Evolutionary conservation across 345 rosid genomes (phyloP).

Genomic region (Salix viminalis): DNA sequence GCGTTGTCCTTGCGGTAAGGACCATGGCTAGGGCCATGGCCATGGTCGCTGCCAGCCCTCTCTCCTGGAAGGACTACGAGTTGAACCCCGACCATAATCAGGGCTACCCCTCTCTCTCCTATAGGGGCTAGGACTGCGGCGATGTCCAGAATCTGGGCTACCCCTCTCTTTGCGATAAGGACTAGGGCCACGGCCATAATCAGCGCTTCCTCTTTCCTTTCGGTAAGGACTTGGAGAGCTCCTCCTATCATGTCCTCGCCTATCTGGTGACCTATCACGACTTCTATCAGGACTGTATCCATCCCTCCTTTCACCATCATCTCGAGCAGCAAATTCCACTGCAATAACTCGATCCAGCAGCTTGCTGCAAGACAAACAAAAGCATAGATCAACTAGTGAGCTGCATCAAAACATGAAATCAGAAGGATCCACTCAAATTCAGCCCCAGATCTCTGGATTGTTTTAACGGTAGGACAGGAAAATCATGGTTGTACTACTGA

Average conservation of each 20-base stretch:
- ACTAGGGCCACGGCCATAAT: slow-evolving; percentile 70
- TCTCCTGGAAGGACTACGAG: slow-evolving; percentile 55
- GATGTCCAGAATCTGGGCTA: slow-evolving; percentile 58
- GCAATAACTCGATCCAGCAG: slow-evolving; percentile 80
- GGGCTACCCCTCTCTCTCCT: slow-evolving; percentile 35
- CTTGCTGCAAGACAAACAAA: slow-evolving; percentile 49
- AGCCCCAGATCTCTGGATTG: not conserved
- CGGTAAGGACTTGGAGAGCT: slow-evolving; percentile 78
- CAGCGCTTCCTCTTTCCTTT: slow-evolving; percentile 83
- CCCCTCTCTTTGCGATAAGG: slow-evolving; percentile 52
- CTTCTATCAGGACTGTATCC: slow-evolving; percentile 70
- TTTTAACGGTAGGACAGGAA: not conserved
- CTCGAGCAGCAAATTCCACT: slow-evolving; percentile 88
- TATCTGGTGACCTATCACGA: slow-evolving; percentile 71
- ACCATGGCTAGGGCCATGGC: slow-evolving; percentile 44
- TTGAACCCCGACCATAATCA: slow-evolving; percentile 41
- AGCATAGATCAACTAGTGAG: not conserved
- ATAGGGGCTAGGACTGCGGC: slow-evolving; percentile 40
- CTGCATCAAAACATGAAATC: not conserved
- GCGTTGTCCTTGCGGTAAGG: slow-evolving; percentile 42
- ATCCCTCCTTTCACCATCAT: slow-evolving; percentile 70
- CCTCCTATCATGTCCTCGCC: slow-evolving; percentile 55
- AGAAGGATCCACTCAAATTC: not conserved
- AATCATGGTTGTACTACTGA: not conserved
- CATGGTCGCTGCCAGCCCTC: slow-evolving; percentile 45